Base-by-base conservation (phyloP, 106 monocot species). In the Iris macrosiphon region DNA sequence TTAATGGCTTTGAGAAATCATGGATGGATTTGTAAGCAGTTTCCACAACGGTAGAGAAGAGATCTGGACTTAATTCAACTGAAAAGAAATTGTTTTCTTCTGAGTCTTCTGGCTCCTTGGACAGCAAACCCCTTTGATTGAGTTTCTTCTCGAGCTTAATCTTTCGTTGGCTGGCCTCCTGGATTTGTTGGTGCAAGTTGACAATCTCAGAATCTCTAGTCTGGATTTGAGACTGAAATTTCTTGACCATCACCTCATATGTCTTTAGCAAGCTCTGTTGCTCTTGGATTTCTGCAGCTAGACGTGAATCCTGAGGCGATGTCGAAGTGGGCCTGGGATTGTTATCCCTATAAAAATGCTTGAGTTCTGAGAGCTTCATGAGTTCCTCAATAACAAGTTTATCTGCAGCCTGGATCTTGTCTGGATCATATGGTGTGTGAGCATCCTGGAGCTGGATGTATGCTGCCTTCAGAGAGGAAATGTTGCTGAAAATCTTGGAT, bases 151-250 rank as follows among this genome's bases (percentile, higher is more conserved):
- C 60, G 15, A 84, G 75, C 65, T 91, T 91, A 46, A 67, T 11
- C 38, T 99, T 99, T 39, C 81, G 85, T 57, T 75, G 80, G 41
- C 44, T 78, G 9, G 98, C 64, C 19, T 91, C 91, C 34, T 78
- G 71, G 41, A 91, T 91, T 65, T 87, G 72, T 49, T 83, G 65
- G 75, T 91, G 87, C 39, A 99, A 44, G 46, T 91, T 75, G 40
- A 70, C 54, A 26, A 91, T 79, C 64, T 99, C 98, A 37, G 73
- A 57, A 22, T 87, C 98, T 43, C 87, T 70, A 21, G 57, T 91
- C 68, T 87, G 91, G 40, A 99, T 99, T 42, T 91, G 91, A 19
- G 91, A 80, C 54, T 87, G 98, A 48, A 91, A 99, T 55, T 87
- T 67, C 39, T 67, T 67, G 14, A 67, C 67, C 67, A 67, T 67